These are phyloP conservation scores for Cladorrhinum sp. DNA, from an alignment of 2,329 filamentous ascomycete species.

Conservation along the genomic window DNA sequence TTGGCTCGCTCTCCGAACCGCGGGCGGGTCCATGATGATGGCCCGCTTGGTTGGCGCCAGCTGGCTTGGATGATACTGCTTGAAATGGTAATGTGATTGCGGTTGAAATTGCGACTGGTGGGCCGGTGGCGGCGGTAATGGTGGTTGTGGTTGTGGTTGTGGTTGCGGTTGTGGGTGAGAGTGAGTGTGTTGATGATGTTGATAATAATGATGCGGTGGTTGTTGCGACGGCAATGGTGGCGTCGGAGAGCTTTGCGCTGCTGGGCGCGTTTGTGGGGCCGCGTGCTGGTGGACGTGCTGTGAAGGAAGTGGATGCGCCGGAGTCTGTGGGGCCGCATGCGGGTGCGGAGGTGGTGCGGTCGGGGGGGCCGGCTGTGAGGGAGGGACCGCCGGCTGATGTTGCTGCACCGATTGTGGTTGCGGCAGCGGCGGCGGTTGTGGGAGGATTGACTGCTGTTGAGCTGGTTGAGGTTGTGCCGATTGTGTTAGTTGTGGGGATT, in stretches of 20 bases:
- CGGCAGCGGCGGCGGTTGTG: not conserved
- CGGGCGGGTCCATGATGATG: conserved; percentile 32
- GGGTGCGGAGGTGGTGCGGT: conserved; percentile 4
- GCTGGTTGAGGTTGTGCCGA: not conserved
- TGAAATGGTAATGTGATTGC: not conserved
- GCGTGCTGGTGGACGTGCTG: conserved; percentile 2
- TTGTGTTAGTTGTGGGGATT: not conserved
- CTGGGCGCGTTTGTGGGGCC: conserved; percentile 15
- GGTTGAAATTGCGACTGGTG: not conserved
- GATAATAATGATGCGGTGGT: conserved; percentile 13
- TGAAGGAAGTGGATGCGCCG: not conserved
- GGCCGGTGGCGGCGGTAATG: not conserved
- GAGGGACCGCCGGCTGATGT: conserved; percentile 7
- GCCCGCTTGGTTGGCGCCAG: conserved; percentile 14
- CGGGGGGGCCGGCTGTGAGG: conserved; percentile 8
- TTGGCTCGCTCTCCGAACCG: conserved; percentile 18
- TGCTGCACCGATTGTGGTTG: not conserved
- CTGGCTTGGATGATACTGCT: conserved; percentile 3
- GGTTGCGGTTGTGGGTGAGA: too few relatives aligned
- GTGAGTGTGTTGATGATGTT: conserved; percentile 6
- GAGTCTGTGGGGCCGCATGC: not conserved
- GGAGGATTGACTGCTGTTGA: not conserved
- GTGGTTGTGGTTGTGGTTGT: too few relatives aligned
- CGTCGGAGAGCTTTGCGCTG: conserved; percentile 14
- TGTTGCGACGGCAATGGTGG: conserved; percentile 5